Evolutionary conservation across 176 grass and related monocot species (phyloP).

Genomic region (Carex parvula): DNA sequence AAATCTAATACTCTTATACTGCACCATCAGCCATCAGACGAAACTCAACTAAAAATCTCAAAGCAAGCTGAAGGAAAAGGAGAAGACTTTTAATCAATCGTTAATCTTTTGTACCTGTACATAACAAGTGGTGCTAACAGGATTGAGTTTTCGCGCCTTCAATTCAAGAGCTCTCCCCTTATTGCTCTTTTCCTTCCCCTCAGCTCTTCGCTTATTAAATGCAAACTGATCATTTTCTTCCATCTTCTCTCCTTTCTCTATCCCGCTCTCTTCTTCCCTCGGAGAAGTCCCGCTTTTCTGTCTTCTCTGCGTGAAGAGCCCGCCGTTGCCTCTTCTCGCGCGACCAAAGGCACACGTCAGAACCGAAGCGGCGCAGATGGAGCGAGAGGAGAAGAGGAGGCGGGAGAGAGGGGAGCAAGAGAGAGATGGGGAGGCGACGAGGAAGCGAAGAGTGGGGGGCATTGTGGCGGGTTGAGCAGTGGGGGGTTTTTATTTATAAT

Average conservation of each 20-base stretch:
- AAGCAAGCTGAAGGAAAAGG: background rate
- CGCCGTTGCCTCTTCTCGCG: constrained; percentile 22
- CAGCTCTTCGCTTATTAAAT: constrained; percentile 67
- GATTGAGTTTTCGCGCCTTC: constrained; percentile 81
- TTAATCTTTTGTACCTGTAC: constrained; percentile 52
- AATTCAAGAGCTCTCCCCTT: constrained; percentile 63
- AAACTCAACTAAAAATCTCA: background rate
- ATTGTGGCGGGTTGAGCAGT: constrained; percentile 30
- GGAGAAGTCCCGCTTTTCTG: constrained; percentile 33
- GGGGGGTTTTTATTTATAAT: background rate
- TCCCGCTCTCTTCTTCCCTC: constrained; percentile 35
- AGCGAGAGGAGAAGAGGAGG: constrained; percentile 8
- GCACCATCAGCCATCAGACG: background rate
- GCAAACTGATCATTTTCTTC: constrained; percentile 26
- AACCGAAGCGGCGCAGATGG: constrained; percentile 24
- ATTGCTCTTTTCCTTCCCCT: constrained; percentile 56
- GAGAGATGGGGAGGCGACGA: constrained; percentile 36
- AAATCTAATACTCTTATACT: background rate
- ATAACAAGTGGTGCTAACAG: constrained; percentile 84
- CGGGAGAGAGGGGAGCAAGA: constrained; percentile 22
- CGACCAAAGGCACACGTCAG: background rate
- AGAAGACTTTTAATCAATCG: background rate
- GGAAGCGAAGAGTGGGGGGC: constrained; percentile 42
- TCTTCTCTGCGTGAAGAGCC: constrained; percentile 38
- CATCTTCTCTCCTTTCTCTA: constrained; percentile 18